Percentiles rank a stretch among this genome's conserved stretches.
phyloP scores from a whole-genome alignment of 768 basidiomycete genomes.

The Hericium rajendrae region DNA sequence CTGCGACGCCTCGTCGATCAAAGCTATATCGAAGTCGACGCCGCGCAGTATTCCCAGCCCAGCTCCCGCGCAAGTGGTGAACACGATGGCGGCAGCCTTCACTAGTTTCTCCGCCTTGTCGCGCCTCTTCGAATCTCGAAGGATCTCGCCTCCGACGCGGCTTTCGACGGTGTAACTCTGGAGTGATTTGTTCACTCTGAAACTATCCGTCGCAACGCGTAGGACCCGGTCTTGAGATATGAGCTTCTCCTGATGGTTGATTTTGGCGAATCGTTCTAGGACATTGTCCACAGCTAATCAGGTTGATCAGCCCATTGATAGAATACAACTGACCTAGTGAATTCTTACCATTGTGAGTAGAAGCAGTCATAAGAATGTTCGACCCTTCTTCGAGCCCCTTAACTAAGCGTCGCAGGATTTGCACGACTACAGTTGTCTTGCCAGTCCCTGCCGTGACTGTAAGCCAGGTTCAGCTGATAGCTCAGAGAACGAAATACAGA shows the following conservation, averaged over 20 bases:
- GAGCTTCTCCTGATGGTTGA: conserved; percentile 35
- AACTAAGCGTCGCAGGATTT: conserved; percentile 41
- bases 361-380: conserved; percentile 62
- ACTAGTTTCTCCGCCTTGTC: conserved; percentile 53
- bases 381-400: conserved; percentile 21
- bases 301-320: neutral
- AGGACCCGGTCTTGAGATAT: conserved; percentile 48
- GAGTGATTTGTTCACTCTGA: conserved; percentile 47
- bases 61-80: conserved; percentile 60
- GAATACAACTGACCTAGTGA: too few species aligned
- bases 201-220: conserved; percentile 57
- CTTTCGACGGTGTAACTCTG: conserved; percentile 57
- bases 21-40: conserved; percentile 44
- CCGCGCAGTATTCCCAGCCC: conserved; percentile 50
- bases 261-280: conserved; percentile 46
- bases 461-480: neutral
- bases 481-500: conserved; percentile 10
- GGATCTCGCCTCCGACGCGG: conserved; percentile 52
- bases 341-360: conserved; percentile 52
- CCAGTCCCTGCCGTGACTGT: conserved; percentile 41
- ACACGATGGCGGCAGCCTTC: conserved; percentile 45
- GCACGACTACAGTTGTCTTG: conserved; percentile 61
- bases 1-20: conserved; percentile 67
- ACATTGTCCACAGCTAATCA: conserved; percentile 60
- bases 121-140: conserved; percentile 45